These are phyloP conservation scores for Pythium coloratum DNA, from an alignment of 352 stramenopile species.

Conservation along the genomic window DNA sequence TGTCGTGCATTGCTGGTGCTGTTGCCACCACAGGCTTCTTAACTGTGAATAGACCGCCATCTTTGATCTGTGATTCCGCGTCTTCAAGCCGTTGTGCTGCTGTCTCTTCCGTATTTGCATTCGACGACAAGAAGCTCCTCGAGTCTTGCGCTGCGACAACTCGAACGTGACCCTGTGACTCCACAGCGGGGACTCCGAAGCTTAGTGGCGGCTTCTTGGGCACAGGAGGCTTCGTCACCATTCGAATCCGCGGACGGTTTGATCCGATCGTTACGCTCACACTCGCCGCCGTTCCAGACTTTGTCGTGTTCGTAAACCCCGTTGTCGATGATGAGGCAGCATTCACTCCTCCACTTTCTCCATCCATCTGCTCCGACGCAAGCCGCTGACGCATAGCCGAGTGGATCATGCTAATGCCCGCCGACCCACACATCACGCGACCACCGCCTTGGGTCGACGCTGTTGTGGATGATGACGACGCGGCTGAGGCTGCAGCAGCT, in stretches of 20 bases:
- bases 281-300: background rate
- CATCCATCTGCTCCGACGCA: constrained; percentile 20
- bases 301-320: background rate
- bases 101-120: background rate
- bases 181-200: background rate
- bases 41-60: background rate
- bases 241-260: constrained; percentile 47
- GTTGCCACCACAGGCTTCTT: background rate
- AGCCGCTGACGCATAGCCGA: constrained; percentile 34
- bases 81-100: background rate
- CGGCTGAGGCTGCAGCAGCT: background rate
- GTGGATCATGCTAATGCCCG: constrained; percentile 51
- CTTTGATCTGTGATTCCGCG: background rate
- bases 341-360: background rate
- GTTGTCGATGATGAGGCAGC: background rate
- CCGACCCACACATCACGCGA: constrained; percentile 35
- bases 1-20: background rate
- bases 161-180: constrained; percentile 21
- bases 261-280: constrained; percentile 44
- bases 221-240: constrained; percentile 55
- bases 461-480: background rate
- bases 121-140: constrained; percentile 8
- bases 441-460: constrained; percentile 5
- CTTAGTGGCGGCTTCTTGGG: constrained; percentile 32
- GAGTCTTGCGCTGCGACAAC: constrained; percentile 13